Conservation (phyloP, 1,139 yeast genomes). For the Taiozyma sp. region DNA sequence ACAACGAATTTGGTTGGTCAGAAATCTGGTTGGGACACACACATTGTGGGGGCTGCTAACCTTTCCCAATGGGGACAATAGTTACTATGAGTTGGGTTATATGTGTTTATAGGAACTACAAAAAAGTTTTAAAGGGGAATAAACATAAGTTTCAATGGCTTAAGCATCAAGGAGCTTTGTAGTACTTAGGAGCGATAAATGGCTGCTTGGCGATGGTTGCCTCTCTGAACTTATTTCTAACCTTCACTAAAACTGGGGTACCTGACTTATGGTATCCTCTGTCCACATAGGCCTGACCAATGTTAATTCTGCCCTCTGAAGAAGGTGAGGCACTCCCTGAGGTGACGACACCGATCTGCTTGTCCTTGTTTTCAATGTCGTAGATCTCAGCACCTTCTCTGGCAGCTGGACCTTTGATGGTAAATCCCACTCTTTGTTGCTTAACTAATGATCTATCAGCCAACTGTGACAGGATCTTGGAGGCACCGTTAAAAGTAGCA, state of each 20-base stretch:
- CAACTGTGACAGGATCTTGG: conserved; percentile 63
- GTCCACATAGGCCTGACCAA: conserved; percentile 87
- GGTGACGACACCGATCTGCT: conserved; percentile 68
- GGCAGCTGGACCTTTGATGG: conserved; percentile 86
- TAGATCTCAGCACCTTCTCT: conserved; percentile 74
- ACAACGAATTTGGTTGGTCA: conserved; percentile 18
- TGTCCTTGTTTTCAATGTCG: conserved; percentile 38
- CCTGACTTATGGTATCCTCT: conserved; percentile 74
- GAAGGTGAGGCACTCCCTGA: conserved; percentile 93
- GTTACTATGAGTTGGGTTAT: not conserved
- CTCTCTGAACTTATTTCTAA: conserved; percentile 77
- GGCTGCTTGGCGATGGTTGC: conserved; percentile 80
- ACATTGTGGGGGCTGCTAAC: not conserved
- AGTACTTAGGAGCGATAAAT: conserved; percentile 69
- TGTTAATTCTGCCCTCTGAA: conserved; percentile 60
- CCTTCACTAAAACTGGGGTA: conserved; percentile 64
- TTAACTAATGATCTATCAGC: conserved; percentile 52
- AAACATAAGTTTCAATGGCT: not conserved
- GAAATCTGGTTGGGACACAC: conserved; percentile 8
- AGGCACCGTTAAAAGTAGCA: conserved; percentile 66
- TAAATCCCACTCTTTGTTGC: conserved; percentile 70
- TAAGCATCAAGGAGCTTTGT: conserved; percentile 31
- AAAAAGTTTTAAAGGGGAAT: not conserved
- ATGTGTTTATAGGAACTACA: not conserved
- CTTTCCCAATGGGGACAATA: not conserved